Evolutionary conservation across 169 alveolate species (phyloP), one percentile per base, ranked within the genome.

Genomic region (Cyclospora cayetanensis): DNA sequence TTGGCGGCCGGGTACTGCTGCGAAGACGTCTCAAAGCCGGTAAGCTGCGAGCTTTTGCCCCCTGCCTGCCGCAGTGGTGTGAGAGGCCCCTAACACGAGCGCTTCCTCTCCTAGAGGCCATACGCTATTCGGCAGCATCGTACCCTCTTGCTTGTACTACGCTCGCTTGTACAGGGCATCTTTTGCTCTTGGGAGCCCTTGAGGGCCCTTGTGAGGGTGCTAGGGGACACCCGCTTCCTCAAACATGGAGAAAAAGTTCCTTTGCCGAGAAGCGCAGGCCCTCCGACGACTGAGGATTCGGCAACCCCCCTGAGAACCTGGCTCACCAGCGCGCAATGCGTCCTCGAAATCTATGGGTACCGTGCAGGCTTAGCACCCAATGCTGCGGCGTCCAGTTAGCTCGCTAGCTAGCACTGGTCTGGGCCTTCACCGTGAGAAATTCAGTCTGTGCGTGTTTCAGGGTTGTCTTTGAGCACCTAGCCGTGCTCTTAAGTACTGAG

Each of bases 401-500:
- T n/a, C n/a, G n/a, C n/a, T n/a, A n/a, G n/a, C n/a, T n/a, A n/a
- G n/a, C n/a, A n/a, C n/a, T n/a, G n/a, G n/a, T n/a, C n/a, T n/a
- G n/a, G n/a, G n/a, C n/a, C n/a, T n/a, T n/a, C n/a, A n/a, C n/a
- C n/a, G n/a, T n/a, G n/a, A n/a, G n/a, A n/a, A n/a, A n/a, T 72
- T 35, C 35, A 1, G 84, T 4, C 15, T 72, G 12, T 72, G 27
- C 22, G 27, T 35, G 39, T 29, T 37, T 34, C 84, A 35, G 50
- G 55, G 84, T 72, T 37, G 77, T 65, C 25, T 65, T 65, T 27
- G 77, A 65, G 18, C 77, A 65, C 39, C 18, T 65, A 9, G 77
- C 77, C 0, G 77, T 65, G n/a, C 77, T 65, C 15, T 9, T 65
- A 42, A 42, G 77, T 20, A 65, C 77, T 0, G 77, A 65, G 77